phyloP scores from a whole-genome alignment of 2,329 filamentous ascomycete genomes.

The Anisogramma anomala region DNA sequence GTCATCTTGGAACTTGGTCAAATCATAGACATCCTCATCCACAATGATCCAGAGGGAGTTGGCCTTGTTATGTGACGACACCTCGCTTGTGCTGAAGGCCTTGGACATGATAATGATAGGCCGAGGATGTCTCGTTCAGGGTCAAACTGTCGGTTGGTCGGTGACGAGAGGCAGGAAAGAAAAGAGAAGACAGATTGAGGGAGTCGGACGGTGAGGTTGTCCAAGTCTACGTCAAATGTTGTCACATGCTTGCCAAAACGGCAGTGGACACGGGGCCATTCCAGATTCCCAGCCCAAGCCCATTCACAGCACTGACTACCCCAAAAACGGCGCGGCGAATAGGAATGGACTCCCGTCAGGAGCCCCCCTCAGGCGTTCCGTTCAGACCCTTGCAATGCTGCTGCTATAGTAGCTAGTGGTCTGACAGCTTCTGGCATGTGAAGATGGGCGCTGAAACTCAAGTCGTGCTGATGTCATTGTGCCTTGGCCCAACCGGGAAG shows the following conservation, averaged over 20 bases:
- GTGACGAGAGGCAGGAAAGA: constrained; percentile 1
- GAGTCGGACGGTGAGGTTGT: too few relatives aligned
- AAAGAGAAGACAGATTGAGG: neutral
- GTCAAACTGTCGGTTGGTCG: constrained; percentile 2
- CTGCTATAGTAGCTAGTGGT: too few relatives aligned
- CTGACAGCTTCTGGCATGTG: constrained; percentile 15
- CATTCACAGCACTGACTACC: too few relatives aligned
- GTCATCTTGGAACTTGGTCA: constrained; percentile 79
- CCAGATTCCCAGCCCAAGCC: too few relatives aligned
- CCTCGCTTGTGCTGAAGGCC: constrained; percentile 72
- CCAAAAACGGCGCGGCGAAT: too few relatives aligned
- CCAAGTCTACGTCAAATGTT: too few relatives aligned
- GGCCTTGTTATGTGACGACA: constrained; percentile 82
- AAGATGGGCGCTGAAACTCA: neutral
- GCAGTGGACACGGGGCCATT: neutral
- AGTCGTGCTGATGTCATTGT: constrained; percentile 11
- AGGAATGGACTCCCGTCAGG: too few relatives aligned
- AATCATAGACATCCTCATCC: constrained; percentile 90
- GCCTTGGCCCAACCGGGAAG: neutral
- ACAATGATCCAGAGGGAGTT: constrained; percentile 81
- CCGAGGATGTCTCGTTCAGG: neutral
- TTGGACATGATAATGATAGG: constrained; percentile 78
- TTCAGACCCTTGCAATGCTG: constrained; percentile 4
- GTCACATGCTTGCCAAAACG: constrained; percentile 3
- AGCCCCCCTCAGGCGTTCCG: too few relatives aligned